A percentile compares a stretch with the other conserved stretches of the same genome.
phyloP scores from a whole-genome alignment of 306 rosid species.

The Quercus glauca region DNA sequence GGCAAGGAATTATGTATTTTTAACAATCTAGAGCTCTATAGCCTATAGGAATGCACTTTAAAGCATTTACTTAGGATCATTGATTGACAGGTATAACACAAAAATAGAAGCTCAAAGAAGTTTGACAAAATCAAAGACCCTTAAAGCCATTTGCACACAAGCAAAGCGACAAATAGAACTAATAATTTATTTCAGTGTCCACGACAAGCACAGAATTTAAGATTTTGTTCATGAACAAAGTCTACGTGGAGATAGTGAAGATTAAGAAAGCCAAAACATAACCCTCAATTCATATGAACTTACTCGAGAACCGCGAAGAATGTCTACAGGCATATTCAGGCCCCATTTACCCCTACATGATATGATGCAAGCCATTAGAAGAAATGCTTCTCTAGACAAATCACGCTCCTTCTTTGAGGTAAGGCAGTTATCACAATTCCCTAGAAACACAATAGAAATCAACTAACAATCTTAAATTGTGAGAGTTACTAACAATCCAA shows the following conservation, averaged over 20 bases:
- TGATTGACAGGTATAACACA: neutral
- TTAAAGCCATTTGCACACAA: neutral
- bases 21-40: neutral
- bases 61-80: neutral
- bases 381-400: conserved; percentile 85
- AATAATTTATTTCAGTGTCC: neutral
- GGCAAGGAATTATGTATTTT: neutral
- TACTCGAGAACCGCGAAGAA: conserved; percentile 90
- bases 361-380: conserved; percentile 80
- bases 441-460: conserved; percentile 37
- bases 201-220: neutral
- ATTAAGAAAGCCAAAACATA: conserved; percentile 4
- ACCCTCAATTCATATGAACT: conserved; percentile 34
- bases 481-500: neutral
- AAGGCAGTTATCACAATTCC: conserved; percentile 84
- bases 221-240: neutral
- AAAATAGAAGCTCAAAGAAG: neutral
- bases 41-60: neutral
- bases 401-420: conserved; percentile 60
- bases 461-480: conserved; percentile 7
- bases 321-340: conserved; percentile 77
- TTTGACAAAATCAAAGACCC: neutral
- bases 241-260: neutral
- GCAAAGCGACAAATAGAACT: neutral
- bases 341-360: conserved; percentile 76